Evolutionary conservation across 2,329 filamentous ascomycete genomes (phyloP).

Genomic region (Triangularia setosa): DNA sequence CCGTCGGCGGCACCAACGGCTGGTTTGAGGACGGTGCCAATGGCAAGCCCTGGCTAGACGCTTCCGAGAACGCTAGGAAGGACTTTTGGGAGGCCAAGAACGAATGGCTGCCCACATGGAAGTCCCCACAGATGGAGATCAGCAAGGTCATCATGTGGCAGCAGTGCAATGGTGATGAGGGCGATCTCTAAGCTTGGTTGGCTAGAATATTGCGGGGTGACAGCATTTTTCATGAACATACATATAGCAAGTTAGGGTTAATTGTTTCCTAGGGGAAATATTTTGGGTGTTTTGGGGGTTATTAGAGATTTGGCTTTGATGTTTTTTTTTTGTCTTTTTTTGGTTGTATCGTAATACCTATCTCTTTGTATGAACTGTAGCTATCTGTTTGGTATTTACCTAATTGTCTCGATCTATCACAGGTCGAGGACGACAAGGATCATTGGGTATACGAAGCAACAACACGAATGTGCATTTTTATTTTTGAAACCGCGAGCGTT

Average conservation of each 20-base stretch:
- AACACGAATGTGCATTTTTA: not conserved
- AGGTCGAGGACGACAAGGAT: not conserved
- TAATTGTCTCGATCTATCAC: too few relatives aligned
- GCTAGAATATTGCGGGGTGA: not conserved
- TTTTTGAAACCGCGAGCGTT: too few relatives aligned
- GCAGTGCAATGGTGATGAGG: constrained; percentile 61
- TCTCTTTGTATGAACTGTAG: not conserved
- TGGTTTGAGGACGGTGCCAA: constrained; percentile 74
- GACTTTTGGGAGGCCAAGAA: constrained; percentile 72
- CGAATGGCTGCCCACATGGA: constrained; percentile 69
- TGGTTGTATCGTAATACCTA: constrained; percentile 1
- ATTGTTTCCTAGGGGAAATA: not conserved
- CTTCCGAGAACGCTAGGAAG: constrained; percentile 59
- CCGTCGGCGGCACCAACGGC: constrained; percentile 73
- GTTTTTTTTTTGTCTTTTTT: not conserved
- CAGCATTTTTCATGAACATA: not conserved
- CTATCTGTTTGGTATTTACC: not conserved
- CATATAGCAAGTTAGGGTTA: not conserved
- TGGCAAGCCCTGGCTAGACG: constrained; percentile 77
- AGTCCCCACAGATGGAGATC: constrained; percentile 62
- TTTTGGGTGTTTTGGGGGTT: not conserved
- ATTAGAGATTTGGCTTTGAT: not conserved
- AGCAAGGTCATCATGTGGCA: constrained; percentile 68
- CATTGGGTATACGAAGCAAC: not conserved
- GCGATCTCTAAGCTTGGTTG: constrained; percentile 34